A percentile compares a stretch with the other conserved stretches of the same genome.
phyloP scores from a whole-genome alignment of 805 yeast species.

The Candida stauntonica region DNA sequence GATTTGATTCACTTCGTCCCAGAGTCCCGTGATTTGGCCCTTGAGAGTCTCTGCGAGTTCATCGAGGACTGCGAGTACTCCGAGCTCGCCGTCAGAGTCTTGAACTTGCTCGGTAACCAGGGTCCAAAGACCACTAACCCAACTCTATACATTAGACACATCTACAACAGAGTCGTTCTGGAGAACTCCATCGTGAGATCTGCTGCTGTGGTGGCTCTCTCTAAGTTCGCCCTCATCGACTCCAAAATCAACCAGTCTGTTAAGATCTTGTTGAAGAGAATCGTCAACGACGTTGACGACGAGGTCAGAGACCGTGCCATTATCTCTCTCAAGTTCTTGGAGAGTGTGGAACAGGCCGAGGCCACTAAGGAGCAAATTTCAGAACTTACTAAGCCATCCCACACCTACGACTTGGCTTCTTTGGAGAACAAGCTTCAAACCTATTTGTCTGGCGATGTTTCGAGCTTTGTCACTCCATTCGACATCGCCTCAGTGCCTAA shows the following conservation, averaged over 20 bases:
- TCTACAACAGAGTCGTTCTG: constrained; percentile 92
- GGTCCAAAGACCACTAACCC: constrained; percentile 88
- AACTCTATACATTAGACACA: constrained; percentile 88
- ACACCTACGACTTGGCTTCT: constrained; percentile 66
- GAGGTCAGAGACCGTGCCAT: constrained; percentile 98
- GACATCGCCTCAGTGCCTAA: constrained; percentile 66
- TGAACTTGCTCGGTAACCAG: constrained; percentile 88
- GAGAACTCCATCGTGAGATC: constrained; percentile 95
- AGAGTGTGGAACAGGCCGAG: constrained; percentile 30
- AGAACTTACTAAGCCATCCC: constrained; percentile 60
- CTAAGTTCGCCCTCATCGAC: constrained; percentile 82
- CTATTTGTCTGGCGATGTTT: constrained; percentile 51
- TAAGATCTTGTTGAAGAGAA: constrained; percentile 70
- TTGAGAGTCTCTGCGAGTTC: constrained; percentile 89
- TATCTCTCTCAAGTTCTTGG: constrained; percentile 67
- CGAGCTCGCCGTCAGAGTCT: constrained; percentile 86
- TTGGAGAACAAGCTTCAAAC: constrained; percentile 73
- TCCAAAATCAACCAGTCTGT: constrained; percentile 63
- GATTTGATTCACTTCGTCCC: constrained; percentile 88
- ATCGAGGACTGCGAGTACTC: constrained; percentile 98
- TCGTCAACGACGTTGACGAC: constrained; percentile 85
- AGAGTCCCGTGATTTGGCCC: constrained; percentile 72
- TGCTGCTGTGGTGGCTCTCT: constrained; percentile 88
- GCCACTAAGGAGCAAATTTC: constrained; percentile 33
- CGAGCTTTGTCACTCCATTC: constrained; percentile 50